phyloP scores from a whole-genome alignment of 495 filamentous ascomycete genomes.

The Talaromyces stipitatus region DNA sequence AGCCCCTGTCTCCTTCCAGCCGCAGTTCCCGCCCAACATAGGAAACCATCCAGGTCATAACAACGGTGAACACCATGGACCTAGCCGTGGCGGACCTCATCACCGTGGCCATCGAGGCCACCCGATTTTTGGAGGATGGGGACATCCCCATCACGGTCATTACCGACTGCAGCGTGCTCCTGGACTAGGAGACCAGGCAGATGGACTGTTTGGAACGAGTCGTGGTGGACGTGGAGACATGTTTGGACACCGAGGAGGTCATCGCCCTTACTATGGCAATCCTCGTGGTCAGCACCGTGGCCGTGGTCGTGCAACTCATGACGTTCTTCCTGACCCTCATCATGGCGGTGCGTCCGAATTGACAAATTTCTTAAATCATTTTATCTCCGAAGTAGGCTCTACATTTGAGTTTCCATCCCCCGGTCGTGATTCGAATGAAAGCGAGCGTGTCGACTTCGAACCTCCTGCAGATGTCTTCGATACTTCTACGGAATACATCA shows the following conservation, averaged over 20 bases:
- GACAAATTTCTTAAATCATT: not conserved
- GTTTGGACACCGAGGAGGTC: not conserved
- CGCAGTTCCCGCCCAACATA: not conserved
- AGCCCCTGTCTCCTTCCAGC: not conserved
- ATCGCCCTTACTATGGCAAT: not conserved
- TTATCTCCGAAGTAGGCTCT: not conserved
- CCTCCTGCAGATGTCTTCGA: conserved; percentile 69
- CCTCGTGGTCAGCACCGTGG: not conserved
- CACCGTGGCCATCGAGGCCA: not conserved
- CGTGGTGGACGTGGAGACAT: not conserved
- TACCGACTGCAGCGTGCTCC: not conserved
- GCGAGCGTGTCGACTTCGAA: conserved; percentile 42
- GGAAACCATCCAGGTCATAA: not conserved
- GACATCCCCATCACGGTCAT: not conserved
- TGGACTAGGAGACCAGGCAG: not conserved
- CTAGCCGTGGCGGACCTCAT: not conserved
- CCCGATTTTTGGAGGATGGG: not conserved
- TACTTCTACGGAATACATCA: conserved; percentile 50
- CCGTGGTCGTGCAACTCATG: not conserved
- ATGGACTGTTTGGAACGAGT: not conserved
- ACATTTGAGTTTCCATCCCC: not conserved
- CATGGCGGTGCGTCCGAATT: not conserved
- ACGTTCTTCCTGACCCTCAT: not conserved
- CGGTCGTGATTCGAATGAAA: not conserved
- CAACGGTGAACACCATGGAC: not conserved